A percentile compares a stretch with the other conserved stretches of the same genome.
Conservation (phyloP, 768 basidiomycete genomes). For the Hygrophorus pudorinus region DNA sequence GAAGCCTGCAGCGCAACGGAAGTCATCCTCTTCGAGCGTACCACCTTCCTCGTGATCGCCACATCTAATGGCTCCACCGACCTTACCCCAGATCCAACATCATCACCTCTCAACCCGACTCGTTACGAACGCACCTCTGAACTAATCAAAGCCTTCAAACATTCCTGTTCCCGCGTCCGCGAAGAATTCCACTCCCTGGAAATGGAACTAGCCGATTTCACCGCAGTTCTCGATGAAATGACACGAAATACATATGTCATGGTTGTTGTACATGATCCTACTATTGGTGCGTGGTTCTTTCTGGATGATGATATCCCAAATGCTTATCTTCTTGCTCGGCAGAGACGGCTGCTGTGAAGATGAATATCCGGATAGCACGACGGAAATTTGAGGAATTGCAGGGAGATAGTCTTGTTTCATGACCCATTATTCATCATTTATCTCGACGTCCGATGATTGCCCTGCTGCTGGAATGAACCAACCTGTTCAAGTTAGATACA, state of each 20-base stretch:
- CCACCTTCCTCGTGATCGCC: conserved; percentile 96
- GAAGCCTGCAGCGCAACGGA: conserved; percentile 85
- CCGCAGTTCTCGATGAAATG: conserved; percentile 85
- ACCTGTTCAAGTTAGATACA: not conserved
- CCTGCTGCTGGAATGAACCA: too few species aligned
- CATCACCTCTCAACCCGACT: conserved; percentile 40
- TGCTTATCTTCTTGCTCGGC: conserved; percentile 5
- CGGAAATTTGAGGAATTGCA: conserved; percentile 87
- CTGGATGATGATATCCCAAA: not conserved
- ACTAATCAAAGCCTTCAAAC: conserved; percentile 92
- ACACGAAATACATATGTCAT: conserved; percentile 91
- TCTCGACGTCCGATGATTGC: not conserved
- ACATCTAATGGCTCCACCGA: conserved; percentile 48
- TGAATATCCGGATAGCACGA: conserved; percentile 82
- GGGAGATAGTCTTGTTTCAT: conserved; percentile 47
- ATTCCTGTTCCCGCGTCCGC: conserved; percentile 76
- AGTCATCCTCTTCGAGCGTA: conserved; percentile 92
- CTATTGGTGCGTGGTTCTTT: conserved; percentile 51
- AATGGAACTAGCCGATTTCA: conserved; percentile 79
- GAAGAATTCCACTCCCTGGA: conserved; percentile 83
- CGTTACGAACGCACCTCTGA: conserved; percentile 86
- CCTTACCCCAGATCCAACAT: conserved; percentile 4
- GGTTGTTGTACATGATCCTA: conserved; percentile 80
- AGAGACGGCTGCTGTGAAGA: conserved; percentile 83
- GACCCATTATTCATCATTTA: conserved; percentile 5